These are phyloP conservation scores for Pyrenochaeta sp. DNA, from an alignment of 2,329 filamentous ascomycete genomes.

Conservation along the genomic window DNA sequence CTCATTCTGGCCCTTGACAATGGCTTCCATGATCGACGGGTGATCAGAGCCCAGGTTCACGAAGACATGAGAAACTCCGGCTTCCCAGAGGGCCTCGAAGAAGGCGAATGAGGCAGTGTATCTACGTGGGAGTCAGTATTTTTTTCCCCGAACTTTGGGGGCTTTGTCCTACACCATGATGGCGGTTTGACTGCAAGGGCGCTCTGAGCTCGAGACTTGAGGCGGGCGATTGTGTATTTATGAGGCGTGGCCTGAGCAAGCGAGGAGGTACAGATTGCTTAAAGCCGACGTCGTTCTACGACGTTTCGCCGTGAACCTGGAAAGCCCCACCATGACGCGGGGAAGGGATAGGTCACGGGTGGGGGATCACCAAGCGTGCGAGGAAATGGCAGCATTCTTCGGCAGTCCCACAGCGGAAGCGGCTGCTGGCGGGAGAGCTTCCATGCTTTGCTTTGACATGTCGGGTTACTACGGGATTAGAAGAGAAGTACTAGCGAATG, in stretches of 20 bases:
- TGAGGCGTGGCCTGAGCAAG: too few relatives aligned
- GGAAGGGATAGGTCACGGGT: constrained; percentile 7
- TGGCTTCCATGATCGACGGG: constrained; percentile 80
- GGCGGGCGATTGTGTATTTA: neutral
- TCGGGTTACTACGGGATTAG: too few relatives aligned
- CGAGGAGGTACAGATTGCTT: too few relatives aligned
- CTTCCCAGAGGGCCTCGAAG: constrained; percentile 80
- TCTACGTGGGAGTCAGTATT: too few relatives aligned
- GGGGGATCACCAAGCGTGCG: neutral
- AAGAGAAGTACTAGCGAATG: too few relatives aligned
- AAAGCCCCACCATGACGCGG: constrained; percentile 28
- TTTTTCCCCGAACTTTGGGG: too few relatives aligned
- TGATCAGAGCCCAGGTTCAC: constrained; percentile 76
- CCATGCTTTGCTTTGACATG: too few relatives aligned
- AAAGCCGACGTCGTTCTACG: too few relatives aligned
- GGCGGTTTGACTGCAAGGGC: neutral
- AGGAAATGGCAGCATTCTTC: neutral
- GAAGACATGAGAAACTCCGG: constrained; percentile 57
- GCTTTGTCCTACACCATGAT: constrained; percentile 4
- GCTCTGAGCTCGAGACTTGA: neutral
- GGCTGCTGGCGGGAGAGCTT: neutral
- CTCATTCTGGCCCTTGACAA: constrained; percentile 77
- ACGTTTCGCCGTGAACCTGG: too few relatives aligned
- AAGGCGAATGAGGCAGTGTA: constrained; percentile 83
- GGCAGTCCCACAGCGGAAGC: neutral